Base-by-base conservation (phyloP, 1,284 basidiomycete genomes). In the Butyriboletus appendiculatus region DNA sequence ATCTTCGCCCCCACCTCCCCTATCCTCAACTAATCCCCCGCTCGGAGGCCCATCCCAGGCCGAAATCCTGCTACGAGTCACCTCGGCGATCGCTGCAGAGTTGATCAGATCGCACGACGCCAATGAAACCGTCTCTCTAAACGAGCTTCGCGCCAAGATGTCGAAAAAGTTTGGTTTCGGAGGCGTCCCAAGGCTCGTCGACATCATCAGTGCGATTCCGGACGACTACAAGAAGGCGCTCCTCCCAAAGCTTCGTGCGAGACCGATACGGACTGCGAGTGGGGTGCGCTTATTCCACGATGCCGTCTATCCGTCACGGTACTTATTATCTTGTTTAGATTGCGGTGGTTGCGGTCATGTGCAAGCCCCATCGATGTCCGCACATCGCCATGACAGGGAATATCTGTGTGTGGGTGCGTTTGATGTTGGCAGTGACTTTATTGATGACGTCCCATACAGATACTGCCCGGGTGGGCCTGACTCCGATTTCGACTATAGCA, bases 371-470 rank as follows among this genome's bases (percentile, higher is more conserved):
- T 79, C 85, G 97, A 48, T 99, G 97, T 78, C 97, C 97, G 6
- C 97, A 99, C 75, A 99, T 99, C 56, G 97, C 97, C 7, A 96
- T 99, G 90, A 99, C 97, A 0, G 97, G 97, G n/a, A 98, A 99
- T 68, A 98, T 99, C 49, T 99, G 97, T 75, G 96, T 99, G 86
- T 94, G 66, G 62, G 86, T 75, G 9, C 9, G 41, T 39, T 57
- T 22, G 46, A 44, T 56, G 15, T 34, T 15, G 24, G 26, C 39
- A 15, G 41, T 26, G 4, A 35, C 14, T 51, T 38, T 40, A 20
- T 50, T 18, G 14, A 42, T 47, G 41, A 55, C 34, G 50, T 56
- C 30, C 43, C 52, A 43, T 20, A 56, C 57, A 94, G 92, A n/a
- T 99, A 99, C 73, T 99, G 97, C 69, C 97, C 97, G 14, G 97